Conservation (phyloP, 805 yeast species). For the Suhomyces sp. region DNA sequence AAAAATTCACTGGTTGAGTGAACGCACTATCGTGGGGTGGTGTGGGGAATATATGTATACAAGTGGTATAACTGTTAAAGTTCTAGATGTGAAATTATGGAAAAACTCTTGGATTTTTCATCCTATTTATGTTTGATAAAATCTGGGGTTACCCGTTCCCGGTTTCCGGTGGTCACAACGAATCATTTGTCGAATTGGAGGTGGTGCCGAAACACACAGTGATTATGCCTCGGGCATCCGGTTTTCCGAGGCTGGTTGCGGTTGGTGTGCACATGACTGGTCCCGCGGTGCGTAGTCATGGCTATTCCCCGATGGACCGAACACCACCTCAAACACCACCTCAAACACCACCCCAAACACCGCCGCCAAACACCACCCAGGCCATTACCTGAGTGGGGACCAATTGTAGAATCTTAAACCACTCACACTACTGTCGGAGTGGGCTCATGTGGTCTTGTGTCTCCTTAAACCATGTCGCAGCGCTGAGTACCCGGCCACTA, state of each 20-base stretch:
- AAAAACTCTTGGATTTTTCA: neutral
- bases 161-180: neutral
- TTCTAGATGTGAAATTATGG: neutral
- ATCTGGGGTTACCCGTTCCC: constrained; percentile 4
- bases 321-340: too few relatives aligned
- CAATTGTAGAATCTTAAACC: neutral
- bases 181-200: neutral
- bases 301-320: neutral
- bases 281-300: constrained; percentile 1
- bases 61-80: neutral
- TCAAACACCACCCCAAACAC: neutral
- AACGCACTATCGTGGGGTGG: neutral
- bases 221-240: constrained; percentile 1
- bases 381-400: neutral
- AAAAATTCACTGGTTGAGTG: neutral
- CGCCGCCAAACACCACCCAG: too few relatives aligned
- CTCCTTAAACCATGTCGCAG: neutral
- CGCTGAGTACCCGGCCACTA: neutral
- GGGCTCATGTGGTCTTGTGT: neutral
- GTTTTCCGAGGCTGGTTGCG: neutral
- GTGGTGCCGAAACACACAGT: neutral
- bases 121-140: constrained; percentile 1
- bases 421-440: neutral
- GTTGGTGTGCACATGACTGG: neutral
- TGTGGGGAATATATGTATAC: neutral